Evolutionary conservation across 352 stramenopile species (phyloP), one percentile per base, ranked within the genome.

Genomic region (Pseudoperonospora humuli): DNA sequence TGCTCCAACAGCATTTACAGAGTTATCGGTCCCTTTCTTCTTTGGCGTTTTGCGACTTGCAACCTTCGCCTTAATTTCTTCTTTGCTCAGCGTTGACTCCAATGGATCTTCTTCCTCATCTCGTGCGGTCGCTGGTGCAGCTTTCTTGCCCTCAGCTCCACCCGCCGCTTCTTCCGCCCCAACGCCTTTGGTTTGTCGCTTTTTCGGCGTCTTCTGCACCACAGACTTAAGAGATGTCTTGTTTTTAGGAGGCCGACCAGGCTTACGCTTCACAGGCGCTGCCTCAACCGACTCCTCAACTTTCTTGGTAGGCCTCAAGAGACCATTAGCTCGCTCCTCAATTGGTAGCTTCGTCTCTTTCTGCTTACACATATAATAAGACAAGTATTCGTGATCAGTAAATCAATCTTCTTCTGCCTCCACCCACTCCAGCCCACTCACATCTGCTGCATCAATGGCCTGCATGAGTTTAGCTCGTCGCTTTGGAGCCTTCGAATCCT

Each of bases 61-160:
- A 5, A 85, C 66, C 50, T 86, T 84, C 6, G 71, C 74, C 44
- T 86, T 86, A 45, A 86, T 88, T 23, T 87, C 70, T 18, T 87
- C 78, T 28, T 86, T 88, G 33, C 67, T 86, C 23, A 85, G 34
- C 10, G 64, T 45, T 1, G 69, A 51, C 6, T 41, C 45, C 2
- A 41, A 41, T 4, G 19, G 23, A 7, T 60, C 47, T 2, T 67
- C 58, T 7, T 82, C 68, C 3, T 83, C 68, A 41, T 76, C 67
- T 45, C 67, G 51, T 59, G 44, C 46, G 10, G 18, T 36, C 11
- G 39, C 48, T 28, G 50, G 15, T 4, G 31, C 29, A 10, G 40
- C 24, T 10, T 50, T 40, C 6, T 61, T 61, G 24, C 39, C 54
- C 26, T 42, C 41, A 10, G 59, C 56, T 18, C n/a, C 33, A n/a